Base-by-base conservation (phyloP, 805 yeast species). In the Metschnikowia rubicola region DNA sequence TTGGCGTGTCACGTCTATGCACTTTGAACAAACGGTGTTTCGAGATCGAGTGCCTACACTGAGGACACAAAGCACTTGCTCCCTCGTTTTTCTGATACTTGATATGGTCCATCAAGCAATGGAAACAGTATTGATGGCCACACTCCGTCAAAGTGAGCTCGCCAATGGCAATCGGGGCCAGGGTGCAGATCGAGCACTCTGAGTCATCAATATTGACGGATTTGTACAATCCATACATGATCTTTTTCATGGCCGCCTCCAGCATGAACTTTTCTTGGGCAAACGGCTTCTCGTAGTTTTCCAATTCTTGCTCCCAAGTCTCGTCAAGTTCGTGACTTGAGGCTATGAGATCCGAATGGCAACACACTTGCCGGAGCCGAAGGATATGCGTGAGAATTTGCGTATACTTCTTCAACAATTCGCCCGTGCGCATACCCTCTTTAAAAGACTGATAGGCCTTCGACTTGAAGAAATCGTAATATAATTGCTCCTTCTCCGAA, bases 101-200 rank as follows among this genome's bases (percentile, higher is more conserved):
- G 49, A 90, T 77, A 62, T 88, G 94, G 44, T 84, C 90, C 48
- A 81, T 55, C 26, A 91, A 58, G 63, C 97, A 92, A 17, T 70
- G 72, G 31, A 83, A 67, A 62, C 97, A 92, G 52, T 83, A 89
- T 37, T 81, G 66, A 64, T 92, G 98, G 29, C 86, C 84, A 67
- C 98, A 92, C 33, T 81, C 82, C 0, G 91, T 80, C 10, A 92
- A 74, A 0, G 83, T 74, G 37, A 79, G 71, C 29, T 80, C 79
- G 1, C 74, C 66, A 2, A 74, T 55, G 1, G 73, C 69, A 13
- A 88, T 83, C 0, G 88, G 84, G 28, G 79, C 79, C 2, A 82
- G 77, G 0, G 89, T 82, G 64, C 98, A 92, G 21, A 91, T 88
- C 0, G 96, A 82, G 58, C 98, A 91, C 63, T 90, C 97, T 1